Conservation (phyloP, 805 yeast species). For the Zygoascus flipseniorum region DNA sequence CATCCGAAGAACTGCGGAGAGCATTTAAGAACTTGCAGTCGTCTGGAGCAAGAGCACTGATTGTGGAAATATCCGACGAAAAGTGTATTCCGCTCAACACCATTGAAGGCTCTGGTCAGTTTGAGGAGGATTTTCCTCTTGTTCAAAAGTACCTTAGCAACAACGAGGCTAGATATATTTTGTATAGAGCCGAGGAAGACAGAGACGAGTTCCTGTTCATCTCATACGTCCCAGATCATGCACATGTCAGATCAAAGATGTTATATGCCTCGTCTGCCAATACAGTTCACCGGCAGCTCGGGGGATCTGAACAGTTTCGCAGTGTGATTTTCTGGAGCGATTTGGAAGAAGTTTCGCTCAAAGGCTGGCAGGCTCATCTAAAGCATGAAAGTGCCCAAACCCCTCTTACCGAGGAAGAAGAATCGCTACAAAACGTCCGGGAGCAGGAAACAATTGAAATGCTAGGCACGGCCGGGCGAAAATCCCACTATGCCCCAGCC, state of each 20-base stretch:
- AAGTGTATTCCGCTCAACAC: conserved; percentile 8
- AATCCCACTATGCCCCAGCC: conserved; percentile 16
- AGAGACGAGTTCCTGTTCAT: conserved; percentile 43
- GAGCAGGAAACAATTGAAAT: conserved; percentile 34
- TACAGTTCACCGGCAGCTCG: conserved; percentile 66
- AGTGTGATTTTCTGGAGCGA: conserved; percentile 49
- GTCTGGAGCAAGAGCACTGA: conserved; percentile 29
- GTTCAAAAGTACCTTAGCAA: conserved; percentile 29
- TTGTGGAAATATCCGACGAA: conserved; percentile 30
- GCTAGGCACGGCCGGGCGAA: conserved; percentile 25
- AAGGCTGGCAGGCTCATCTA: conserved; percentile 38
- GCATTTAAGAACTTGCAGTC: conserved; percentile 37
- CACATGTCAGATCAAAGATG: conserved; percentile 82
- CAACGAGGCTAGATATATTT: conserved; percentile 42
- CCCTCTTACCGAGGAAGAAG: conserved; percentile 54
- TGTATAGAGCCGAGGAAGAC: conserved; percentile 29
- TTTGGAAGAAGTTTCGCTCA: conserved; percentile 43
- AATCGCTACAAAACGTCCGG: conserved; percentile 28
- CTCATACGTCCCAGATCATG: conserved; percentile 78
- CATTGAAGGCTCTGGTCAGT: conserved; percentile 25
- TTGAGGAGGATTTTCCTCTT: conserved; percentile 31
- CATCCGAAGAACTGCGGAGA: conserved; percentile 37
- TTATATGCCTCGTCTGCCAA: conserved; percentile 86
- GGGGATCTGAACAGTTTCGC: conserved; percentile 44
- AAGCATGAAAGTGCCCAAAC: conserved; percentile 32